Percentiles rank a stretch among this genome's conserved stretches.
These are phyloP conservation scores for Cyathus striatus DNA, from an alignment of 768 basidiomycete species.

Conservation along the genomic window DNA sequence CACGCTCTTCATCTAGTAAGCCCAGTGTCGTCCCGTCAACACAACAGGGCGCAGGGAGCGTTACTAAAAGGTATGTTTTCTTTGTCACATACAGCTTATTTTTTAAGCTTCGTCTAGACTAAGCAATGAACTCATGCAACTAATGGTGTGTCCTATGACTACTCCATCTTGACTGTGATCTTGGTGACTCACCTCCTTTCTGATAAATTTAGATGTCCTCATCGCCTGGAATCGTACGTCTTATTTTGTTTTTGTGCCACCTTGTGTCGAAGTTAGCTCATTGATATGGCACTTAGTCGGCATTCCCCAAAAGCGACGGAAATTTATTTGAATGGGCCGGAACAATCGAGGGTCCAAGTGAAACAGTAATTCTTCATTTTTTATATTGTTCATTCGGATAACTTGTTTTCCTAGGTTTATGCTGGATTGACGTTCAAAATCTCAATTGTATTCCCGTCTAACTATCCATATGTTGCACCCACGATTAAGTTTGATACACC, in stretches of 20 bases:
- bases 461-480: constrained; percentile 86
- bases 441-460: constrained; percentile 77
- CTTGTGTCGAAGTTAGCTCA: not conserved
- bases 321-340: constrained; percentile 90
- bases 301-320: constrained; percentile 82
- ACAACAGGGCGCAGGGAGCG: constrained; percentile 64
- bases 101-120: constrained; percentile 36
- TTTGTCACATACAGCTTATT: constrained; percentile 4
- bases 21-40: constrained; percentile 45
- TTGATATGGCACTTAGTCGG: constrained; percentile 55
- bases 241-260: not conserved
- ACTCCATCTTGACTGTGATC: too few relatives aligned
- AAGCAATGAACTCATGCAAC: constrained; percentile 80
- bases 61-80: constrained; percentile 68
- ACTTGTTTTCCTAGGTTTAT: constrained; percentile 49
- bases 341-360: constrained; percentile 77
- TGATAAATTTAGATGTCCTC: constrained; percentile 64
- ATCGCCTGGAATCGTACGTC: constrained; percentile 79
- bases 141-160: constrained; percentile 59
- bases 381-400: not conserved
- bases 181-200: constrained; percentile 5
- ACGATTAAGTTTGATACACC: constrained; percentile 84
- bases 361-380: constrained; percentile 48
- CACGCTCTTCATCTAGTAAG: constrained; percentile 56
- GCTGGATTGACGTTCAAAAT: constrained; percentile 78